Percentiles rank a stretch among this genome's conserved stretches.
These are phyloP conservation scores for Populus nigra DNA, from an alignment of 345 rosid species.

Conservation along the genomic window DNA sequence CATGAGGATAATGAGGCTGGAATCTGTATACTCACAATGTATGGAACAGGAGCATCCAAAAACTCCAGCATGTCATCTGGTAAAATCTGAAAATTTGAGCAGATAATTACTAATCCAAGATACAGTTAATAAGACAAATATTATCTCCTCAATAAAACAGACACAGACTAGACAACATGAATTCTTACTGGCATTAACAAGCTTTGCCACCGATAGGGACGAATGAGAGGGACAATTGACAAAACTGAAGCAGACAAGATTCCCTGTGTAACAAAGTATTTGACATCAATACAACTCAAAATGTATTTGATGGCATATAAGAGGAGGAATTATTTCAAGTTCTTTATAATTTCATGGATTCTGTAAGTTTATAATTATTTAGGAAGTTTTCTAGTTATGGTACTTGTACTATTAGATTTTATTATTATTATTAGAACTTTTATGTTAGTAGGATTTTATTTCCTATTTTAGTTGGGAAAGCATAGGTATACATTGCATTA, in stretches of 20 bases:
- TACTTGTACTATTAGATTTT: background rate
- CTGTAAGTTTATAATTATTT: background rate
- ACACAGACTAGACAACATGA: background rate
- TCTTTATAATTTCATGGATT: background rate
- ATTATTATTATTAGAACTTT: too few species aligned
- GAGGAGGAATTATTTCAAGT: background rate
- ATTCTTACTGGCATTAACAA: constrained; percentile 79
- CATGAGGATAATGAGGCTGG: background rate
- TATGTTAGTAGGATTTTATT: background rate
- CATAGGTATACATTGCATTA: too few species aligned
- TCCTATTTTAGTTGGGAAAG: too few species aligned
- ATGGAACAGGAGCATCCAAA: constrained; percentile 97
- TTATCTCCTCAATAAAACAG: background rate
- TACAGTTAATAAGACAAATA: background rate
- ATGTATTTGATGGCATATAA: background rate
- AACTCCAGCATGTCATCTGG: constrained; percentile 95
- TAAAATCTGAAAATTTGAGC: constrained; percentile 59
- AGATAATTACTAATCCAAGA: constrained; percentile 13
- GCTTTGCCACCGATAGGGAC: constrained; percentile 97
- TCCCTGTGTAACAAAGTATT: constrained; percentile 50
- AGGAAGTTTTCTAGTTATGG: background rate
- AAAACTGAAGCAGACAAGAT: constrained; percentile 76
- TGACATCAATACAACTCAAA: constrained; percentile 6
- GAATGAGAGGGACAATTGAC: constrained; percentile 71
- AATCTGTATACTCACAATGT: constrained; percentile 60